Evolutionary conservation across 2,329 filamentous ascomycete genomes (phyloP), one percentile per base, ranked within the genome.

Genomic region (Elsinoe australis): DNA sequence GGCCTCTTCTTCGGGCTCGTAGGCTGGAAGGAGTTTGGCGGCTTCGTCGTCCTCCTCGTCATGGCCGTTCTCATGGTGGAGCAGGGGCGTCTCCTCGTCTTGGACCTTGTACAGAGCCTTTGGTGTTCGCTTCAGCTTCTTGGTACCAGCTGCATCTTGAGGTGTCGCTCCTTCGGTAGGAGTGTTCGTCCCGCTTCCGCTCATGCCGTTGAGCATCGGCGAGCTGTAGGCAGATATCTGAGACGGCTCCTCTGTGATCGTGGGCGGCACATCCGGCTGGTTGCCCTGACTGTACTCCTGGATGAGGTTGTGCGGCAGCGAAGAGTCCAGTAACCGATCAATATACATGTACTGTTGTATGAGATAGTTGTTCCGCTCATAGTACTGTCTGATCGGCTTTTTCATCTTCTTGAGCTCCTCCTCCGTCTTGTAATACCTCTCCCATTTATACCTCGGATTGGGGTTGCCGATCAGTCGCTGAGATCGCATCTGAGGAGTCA

Each of bases 271-370:
- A 55, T 80, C 76, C 4, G 60, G 53, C 15, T 47, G 31, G 45
- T 49, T 12, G 19, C 9, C 54, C 83, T 71, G 54, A 12, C 26
- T 82, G 65, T 95, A 95, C 65, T 95, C 89, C 61, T 94, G 89
- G 50, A 96, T 80, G 35, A 96, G 72, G 58, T 90, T 83, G 61
- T 94, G 89, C 1, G 89, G 89, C n/a, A 95, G 78, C 22, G 87
- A 89, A 6, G 87, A 95, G 67, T 95, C 88, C 52, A 96, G 75
- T 49, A 96, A 72, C 46, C 83, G 79, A 67, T 95, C 90, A 58
- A 95, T 95, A 64, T 94, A 95, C 54, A 94, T 74, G 64, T 95
- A 96, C 63, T 94, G 85, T 64, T 92, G 85, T 51, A 96, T 80
- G 34, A 95, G 73, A 56, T 82, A 81, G 67, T 96, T 96, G 61